Conservation (phyloP, 805 yeast species). For the Ogataea dorogensis region DNA sequence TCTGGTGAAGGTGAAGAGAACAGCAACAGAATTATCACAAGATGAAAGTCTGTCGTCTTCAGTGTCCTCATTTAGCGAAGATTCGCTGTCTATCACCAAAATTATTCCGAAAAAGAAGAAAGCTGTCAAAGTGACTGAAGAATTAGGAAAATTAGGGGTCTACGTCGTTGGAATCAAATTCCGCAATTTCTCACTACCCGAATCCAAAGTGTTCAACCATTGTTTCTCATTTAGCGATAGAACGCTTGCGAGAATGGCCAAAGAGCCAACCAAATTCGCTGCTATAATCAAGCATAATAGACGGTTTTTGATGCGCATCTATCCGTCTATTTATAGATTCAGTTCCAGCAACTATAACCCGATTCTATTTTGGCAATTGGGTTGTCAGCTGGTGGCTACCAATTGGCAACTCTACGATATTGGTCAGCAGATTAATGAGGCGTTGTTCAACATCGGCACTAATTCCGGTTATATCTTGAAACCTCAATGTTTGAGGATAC, state of each 20-base stretch:
- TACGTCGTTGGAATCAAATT: slow-evolving; percentile 76
- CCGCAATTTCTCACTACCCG: slow-evolving; percentile 80
- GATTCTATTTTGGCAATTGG: slow-evolving; percentile 73
- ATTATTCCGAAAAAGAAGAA: slow-evolving; percentile 20
- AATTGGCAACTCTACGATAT: slow-evolving; percentile 93
- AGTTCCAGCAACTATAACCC: slow-evolving; percentile 84
- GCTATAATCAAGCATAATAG: slow-evolving; percentile 76
- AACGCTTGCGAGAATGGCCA: slow-evolving; percentile 57
- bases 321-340: slow-evolving; percentile 78
- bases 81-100: slow-evolving; percentile 26
- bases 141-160: slow-evolving; percentile 61
- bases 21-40: slow-evolving; percentile 1
- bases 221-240: slow-evolving; percentile 87
- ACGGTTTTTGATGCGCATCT: slow-evolving; percentile 72
- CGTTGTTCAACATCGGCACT: slow-evolving; percentile 64
- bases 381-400: slow-evolving; percentile 93
- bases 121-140: slow-evolving; percentile 34
- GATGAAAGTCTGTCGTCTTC: slow-evolving; percentile 24
- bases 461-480: slow-evolving; percentile 77
- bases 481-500: slow-evolving; percentile 42
- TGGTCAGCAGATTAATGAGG: slow-evolving; percentile 86
- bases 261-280: slow-evolving; percentile 52
- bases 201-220: slow-evolving; percentile 76
- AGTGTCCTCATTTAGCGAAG: slow-evolving; percentile 33
- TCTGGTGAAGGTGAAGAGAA: slow-evolving; percentile 73